Conservation (phyloP, 139 green algal genomes). For the Chlorella ohadii region DNA sequence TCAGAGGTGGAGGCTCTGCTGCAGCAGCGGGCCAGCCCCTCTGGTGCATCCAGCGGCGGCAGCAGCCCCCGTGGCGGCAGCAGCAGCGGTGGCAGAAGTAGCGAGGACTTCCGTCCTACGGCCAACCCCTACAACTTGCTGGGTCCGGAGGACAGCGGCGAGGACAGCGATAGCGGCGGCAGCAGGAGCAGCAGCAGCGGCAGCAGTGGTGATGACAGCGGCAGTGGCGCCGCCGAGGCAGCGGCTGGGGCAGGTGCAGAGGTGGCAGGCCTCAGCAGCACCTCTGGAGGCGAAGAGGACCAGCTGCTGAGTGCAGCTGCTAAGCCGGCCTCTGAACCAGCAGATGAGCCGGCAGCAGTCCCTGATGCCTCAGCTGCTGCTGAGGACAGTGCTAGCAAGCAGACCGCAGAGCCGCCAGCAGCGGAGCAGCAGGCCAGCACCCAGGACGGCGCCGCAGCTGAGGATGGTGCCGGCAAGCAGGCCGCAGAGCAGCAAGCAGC, state of each 20-base stretch:
- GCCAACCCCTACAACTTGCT: constrained; percentile 13
- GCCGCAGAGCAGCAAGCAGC: neutral
- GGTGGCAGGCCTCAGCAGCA: neutral
- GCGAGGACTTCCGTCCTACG: neutral
- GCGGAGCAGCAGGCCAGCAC: neutral
- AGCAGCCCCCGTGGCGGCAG: neutral
- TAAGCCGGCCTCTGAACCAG: neutral
- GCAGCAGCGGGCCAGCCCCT: neutral
- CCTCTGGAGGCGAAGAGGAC: neutral
- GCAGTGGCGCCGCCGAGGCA: neutral
- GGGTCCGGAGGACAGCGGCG: neutral
- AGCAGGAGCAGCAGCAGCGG: neutral
- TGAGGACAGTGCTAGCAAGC: neutral
- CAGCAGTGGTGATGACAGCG: neutral
- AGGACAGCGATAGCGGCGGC: neutral
- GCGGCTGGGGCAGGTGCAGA: neutral
- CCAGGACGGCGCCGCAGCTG: neutral
- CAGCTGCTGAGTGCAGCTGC: neutral
- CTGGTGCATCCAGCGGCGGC: neutral
- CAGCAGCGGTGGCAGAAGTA: neutral
- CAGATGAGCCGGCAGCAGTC: neutral
- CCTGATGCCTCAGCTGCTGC: neutral
- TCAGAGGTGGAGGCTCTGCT: neutral
- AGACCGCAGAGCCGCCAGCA: neutral
- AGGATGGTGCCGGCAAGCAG: neutral